Evolutionary conservation across 208 protist genomes (phyloP), one percentile per base, ranked within the genome.

Genomic region (Crithidia fasciculata): DNA sequence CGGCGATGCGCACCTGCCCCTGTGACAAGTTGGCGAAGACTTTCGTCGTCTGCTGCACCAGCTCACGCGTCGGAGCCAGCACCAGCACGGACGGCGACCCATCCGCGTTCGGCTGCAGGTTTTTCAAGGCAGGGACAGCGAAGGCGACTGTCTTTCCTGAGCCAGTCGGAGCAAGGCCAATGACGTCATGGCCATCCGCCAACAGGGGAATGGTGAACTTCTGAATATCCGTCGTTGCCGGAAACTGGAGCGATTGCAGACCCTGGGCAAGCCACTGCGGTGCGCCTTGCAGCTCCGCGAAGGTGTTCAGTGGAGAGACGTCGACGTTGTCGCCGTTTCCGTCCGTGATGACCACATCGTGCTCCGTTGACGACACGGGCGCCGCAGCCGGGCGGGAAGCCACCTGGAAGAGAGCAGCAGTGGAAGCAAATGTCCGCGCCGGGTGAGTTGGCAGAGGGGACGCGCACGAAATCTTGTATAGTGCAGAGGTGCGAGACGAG

Each of bases 131-230:
- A 19, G 99, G 99, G 5, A 99, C 89, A 8, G 98, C 96, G 81
- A 99, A 99, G 7, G 98, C 98, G 3, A 98, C 92, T 7, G 99
- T 99, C 83, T 99, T 99, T 43, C 99, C 99, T 12, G 89, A 97
- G 40, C 99, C 99, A 2, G 99, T 99, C 47, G 96, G 92, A 5
- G 98, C 98, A 43, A 97, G 82, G 28, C 98, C 99, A 72, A 99
- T 95, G n/a, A 99, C 68, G 84, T 99, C 95, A 50, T 92, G 80
- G 9, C 98, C 98, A 18, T 83, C 55, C 15, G 95, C 84, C 62
- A 98, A 69, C 28, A 91, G 62, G 19, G 95, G 93, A 58, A 98
- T 95, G 1, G 87, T 96, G 66, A 93, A 87, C 36, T 81, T 83
- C 71, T 98, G 96, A 69, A 98, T 97, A 49, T 84, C 72, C 19